Conservation (phyloP, 768 basidiomycete species). For the Podaxis sp. region DNA sequence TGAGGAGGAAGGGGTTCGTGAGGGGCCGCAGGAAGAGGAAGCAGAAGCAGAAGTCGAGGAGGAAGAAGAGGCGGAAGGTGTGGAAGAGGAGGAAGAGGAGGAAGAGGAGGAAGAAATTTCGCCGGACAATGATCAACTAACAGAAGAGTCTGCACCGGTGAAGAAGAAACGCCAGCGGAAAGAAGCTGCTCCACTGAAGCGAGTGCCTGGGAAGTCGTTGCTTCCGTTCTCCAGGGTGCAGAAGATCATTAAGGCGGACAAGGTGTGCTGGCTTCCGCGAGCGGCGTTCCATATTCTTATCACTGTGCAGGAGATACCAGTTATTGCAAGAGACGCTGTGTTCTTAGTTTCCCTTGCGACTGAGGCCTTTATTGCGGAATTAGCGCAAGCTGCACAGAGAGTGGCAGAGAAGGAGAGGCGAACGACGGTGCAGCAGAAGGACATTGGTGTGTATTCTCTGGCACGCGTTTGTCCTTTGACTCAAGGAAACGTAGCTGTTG, state of each 20-base stretch:
- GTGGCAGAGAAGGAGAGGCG: slow-evolving; percentile 73
- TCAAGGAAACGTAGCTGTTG: slow-evolving; percentile 43
- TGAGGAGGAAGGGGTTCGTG: not conserved
- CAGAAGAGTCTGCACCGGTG: slow-evolving; percentile 13
- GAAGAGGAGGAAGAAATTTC: slow-evolving; percentile 5
- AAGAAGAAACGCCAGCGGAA: slow-evolving; percentile 31
- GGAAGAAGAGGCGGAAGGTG: slow-evolving; percentile 11
- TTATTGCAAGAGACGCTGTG: slow-evolving; percentile 73
- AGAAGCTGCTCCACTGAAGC: slow-evolving; percentile 25
- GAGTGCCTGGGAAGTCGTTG: slow-evolving; percentile 63
- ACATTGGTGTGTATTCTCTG: slow-evolving; percentile 58
- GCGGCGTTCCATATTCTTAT: not conserved
- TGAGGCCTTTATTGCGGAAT: slow-evolving; percentile 82
- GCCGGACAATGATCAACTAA: slow-evolving; percentile 1
- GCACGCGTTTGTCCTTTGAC: not conserved
- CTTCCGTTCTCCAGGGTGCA: slow-evolving; percentile 80
- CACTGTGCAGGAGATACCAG: slow-evolving; percentile 63
- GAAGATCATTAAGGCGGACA: slow-evolving; percentile 84
- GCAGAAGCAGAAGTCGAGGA: slow-evolving; percentile 8
- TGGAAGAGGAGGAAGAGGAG: slow-evolving; percentile 12
- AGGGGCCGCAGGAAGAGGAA: not conserved
- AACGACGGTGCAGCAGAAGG: slow-evolving; percentile 73
- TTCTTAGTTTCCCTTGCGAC: slow-evolving; percentile 82
- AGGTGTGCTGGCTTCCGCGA: slow-evolving; percentile 40
- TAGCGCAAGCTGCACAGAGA: slow-evolving; percentile 70